These are phyloP conservation scores for Dactylellina drechsleri DNA, from an alignment of 2,329 filamentous ascomycete species.

Conservation along the genomic window DNA sequence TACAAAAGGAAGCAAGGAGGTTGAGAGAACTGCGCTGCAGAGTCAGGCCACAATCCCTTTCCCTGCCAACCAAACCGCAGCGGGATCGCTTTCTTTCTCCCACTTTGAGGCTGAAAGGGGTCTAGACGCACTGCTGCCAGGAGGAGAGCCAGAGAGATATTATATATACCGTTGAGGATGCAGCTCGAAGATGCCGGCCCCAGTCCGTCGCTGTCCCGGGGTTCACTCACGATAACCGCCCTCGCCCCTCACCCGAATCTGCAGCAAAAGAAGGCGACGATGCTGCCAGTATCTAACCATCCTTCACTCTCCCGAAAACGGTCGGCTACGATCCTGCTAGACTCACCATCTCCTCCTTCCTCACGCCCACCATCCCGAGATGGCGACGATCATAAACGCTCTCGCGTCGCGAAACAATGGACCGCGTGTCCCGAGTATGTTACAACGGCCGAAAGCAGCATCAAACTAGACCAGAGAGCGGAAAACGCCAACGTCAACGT, in stretches of 20 bases:
- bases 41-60: slow-evolving; percentile 35
- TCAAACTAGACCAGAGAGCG: slow-evolving; percentile 55
- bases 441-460: slow-evolving; percentile 54
- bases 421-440: slow-evolving; percentile 47
- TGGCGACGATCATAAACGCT: slow-evolving; percentile 47
- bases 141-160: slow-evolving; percentile 1
- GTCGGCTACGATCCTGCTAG: slow-evolving; percentile 49
- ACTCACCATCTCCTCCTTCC: slow-evolving; percentile 44
- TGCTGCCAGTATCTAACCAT: slow-evolving; percentile 23
- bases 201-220: slow-evolving; percentile 31
- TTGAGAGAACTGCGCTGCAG: background rate
- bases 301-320: slow-evolving; percentile 45
- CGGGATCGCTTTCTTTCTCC: slow-evolving; percentile 20
- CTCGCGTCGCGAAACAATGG: slow-evolving; percentile 51
- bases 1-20: slow-evolving; percentile 10
- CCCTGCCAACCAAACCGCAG: slow-evolving; percentile 25
- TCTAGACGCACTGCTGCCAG: slow-evolving; percentile 25
- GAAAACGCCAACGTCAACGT: slow-evolving; percentile 55
- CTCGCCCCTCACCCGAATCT: slow-evolving; percentile 9
- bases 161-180: slow-evolving; percentile 23
- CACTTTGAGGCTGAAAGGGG: slow-evolving; percentile 47
- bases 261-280: slow-evolving; percentile 18
- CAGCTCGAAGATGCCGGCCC: slow-evolving; percentile 39
- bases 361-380: slow-evolving; percentile 48
- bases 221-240: slow-evolving; percentile 29